Percentiles rank a stretch among this genome's conserved stretches.
Evolutionary conservation across 768 basidiomycete species (phyloP).

Genomic region (Lyophyllum semitale): DNA sequence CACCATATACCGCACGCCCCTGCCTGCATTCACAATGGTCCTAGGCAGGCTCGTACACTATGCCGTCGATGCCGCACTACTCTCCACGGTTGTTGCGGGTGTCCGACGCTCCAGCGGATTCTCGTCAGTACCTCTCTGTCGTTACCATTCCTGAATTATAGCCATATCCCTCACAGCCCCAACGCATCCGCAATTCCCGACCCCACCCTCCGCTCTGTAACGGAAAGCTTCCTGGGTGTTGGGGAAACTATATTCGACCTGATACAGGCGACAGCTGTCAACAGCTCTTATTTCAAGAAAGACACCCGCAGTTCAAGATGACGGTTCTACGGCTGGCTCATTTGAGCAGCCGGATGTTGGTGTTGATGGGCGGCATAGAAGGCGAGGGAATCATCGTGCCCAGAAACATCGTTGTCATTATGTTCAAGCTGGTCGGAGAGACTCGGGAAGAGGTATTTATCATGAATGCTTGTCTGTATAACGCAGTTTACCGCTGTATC

Average conservation of each 20-base stretch:
- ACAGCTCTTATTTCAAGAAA: conserved; percentile 79
- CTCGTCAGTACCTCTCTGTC: conserved; percentile 56
- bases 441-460: conserved; percentile 16
- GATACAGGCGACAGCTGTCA: conserved; percentile 82
- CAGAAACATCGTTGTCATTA: not conserved
- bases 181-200: conserved; percentile 74
- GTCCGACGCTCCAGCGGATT: conserved; percentile 90
- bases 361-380: not conserved
- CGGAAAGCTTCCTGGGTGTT: conserved; percentile 80
- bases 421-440: not conserved
- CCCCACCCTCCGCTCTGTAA: conserved; percentile 70
- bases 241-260: conserved; percentile 92
- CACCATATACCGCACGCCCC: not conserved
- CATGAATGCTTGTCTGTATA: conserved; percentile 13
- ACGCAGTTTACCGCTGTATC: conserved; percentile 7
- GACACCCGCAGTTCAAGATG: conserved; percentile 39
- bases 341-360: conserved; percentile 1
- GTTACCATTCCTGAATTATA: not conserved
- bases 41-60: conserved; percentile 83
- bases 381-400: not conserved
- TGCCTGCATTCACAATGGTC: conserved; percentile 41
- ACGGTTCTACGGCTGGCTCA: conserved; percentile 20
- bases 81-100: conserved; percentile 90
- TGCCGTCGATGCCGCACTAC: conserved; percentile 77
- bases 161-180: conserved; percentile 44